These are phyloP conservation scores for Penicillium desertorum DNA, from an alignment of 495 filamentous ascomycete genomes.

Conservation along the genomic window DNA sequence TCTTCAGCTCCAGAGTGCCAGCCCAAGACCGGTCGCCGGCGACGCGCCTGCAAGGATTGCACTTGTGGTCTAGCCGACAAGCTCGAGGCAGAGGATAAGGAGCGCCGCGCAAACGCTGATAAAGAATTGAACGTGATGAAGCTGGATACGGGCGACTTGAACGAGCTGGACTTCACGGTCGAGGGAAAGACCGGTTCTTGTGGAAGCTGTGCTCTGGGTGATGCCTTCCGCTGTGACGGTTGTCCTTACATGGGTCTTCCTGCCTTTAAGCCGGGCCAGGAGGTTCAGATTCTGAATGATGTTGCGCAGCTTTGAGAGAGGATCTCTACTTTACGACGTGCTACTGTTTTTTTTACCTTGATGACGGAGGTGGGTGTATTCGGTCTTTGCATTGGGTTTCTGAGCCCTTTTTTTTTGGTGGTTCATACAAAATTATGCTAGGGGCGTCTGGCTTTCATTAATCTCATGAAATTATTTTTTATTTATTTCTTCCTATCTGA, in stretches of 20 bases:
- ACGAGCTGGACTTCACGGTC: conserved; percentile 91
- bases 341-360: neutral
- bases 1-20: conserved; percentile 72
- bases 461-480: neutral
- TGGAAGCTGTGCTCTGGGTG: conserved; percentile 87
- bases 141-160: conserved; percentile 71
- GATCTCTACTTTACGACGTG: neutral
- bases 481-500: neutral
- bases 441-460: neutral
- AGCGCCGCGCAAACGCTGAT: conserved; percentile 63
- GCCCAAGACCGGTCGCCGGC: conserved; percentile 85
- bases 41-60: conserved; percentile 96
- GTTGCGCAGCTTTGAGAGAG: conserved; percentile 70
- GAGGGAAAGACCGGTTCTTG: conserved; percentile 92
- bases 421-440: conserved; percentile 10
- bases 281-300: conserved; percentile 82
- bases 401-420: neutral
- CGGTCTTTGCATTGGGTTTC: neutral
- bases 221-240: conserved; percentile 60
- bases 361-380: conserved; percentile 3
- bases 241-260: conserved; percentile 94
- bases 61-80: conserved; percentile 83
- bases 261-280: conserved; percentile 94
- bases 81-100: conserved; percentile 76
- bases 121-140: conserved; percentile 62